phyloP scores from a whole-genome alignment of 805 yeast genomes.

The Kuraishia hungarica region DNA sequence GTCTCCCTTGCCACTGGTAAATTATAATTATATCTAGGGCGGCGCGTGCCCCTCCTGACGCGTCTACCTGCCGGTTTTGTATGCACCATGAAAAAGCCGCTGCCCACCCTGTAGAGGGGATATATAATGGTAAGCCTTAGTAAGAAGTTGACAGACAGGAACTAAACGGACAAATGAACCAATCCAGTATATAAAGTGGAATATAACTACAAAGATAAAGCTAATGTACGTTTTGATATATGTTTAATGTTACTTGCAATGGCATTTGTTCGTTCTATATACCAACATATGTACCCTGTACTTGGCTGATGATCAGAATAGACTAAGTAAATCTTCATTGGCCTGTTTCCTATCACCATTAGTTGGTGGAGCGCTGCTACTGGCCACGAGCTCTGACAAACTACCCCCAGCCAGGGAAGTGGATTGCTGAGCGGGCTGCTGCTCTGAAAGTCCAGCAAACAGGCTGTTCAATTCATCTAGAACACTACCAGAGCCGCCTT shows the following conservation, averaged over 20 bases:
- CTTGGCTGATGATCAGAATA: slow-evolving; percentile 4
- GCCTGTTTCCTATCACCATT: slow-evolving; percentile 4
- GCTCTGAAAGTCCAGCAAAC: slow-evolving; percentile 29
- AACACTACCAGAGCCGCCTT: slow-evolving; percentile 29
- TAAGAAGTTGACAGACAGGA: no score
- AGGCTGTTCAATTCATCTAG: slow-evolving; percentile 73
- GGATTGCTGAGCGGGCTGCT: slow-evolving; percentile 9
- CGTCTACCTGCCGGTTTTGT: background rate
- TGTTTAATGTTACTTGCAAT: background rate
- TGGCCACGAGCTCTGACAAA: slow-evolving; percentile 4
- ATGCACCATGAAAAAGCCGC: background rate
- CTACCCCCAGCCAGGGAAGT: slow-evolving; percentile 3
- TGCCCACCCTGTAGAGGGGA: no score
- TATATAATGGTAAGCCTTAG: no score
- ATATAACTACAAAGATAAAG: background rate
- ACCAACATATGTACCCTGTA: background rate
- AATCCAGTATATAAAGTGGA: no score
- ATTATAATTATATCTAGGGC: no score
- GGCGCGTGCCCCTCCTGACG: background rate
- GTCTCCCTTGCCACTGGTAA: background rate
- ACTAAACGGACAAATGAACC: no score
- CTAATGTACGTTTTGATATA: no score
- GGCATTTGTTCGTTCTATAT: background rate
- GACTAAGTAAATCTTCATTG: slow-evolving; percentile 19
- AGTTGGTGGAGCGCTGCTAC: slow-evolving; percentile 2